Base-by-base conservation (phyloP, 306 rosid species). In the Prunus davidiana region DNA sequence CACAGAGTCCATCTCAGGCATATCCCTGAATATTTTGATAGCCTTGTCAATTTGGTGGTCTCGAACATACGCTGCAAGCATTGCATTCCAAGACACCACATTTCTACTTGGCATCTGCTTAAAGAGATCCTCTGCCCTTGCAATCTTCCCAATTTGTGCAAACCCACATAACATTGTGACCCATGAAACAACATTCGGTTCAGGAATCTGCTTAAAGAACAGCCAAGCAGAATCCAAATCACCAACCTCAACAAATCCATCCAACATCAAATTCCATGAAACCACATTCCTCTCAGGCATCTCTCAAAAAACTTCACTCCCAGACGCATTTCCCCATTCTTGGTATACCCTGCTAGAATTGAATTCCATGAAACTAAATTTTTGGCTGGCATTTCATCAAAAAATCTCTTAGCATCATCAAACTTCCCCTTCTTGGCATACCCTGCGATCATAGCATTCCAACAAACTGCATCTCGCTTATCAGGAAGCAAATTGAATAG, bases 51-150 rank as follows among this genome's bases (percentile, higher is more conserved):
- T 77, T 76, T 91, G 91, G 47, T 72, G 75, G 69, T 88, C 86
- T 76, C 86, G 86, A 46, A 86, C 88, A 81, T 93, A 89, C 54
- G 90, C 97, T 30, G 88, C 84, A 65, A 93, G 85, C 92, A 93
- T 91, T 50, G 97, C 98, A 83, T 91, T 93, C 98, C 98, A 91
- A 80, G 93, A 82, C 79, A 91, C 97, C 60, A 82, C 84, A 72
- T 91, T 93, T 77, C 85, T 93, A 75, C 60, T 43, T 18, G 91
- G 93, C 88, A 88, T 88, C 62, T 71, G 69, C 76, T 91, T 84
- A 70, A 93, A 93, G 73, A 91, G 90, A 16, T 41, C 76, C 82
- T 86, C 80, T 38, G 97, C 93, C 79, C 84, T 86, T 6, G n/a
- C 28, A 74, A 89, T 80, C 66, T 82, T 77, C 74, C 96, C 90